A percentile compares a stretch with the other conserved stretches of the same genome.
Evolutionary conservation across 495 filamentous ascomycete genomes (phyloP).

Genomic region (Tetracladium setigerum): DNA sequence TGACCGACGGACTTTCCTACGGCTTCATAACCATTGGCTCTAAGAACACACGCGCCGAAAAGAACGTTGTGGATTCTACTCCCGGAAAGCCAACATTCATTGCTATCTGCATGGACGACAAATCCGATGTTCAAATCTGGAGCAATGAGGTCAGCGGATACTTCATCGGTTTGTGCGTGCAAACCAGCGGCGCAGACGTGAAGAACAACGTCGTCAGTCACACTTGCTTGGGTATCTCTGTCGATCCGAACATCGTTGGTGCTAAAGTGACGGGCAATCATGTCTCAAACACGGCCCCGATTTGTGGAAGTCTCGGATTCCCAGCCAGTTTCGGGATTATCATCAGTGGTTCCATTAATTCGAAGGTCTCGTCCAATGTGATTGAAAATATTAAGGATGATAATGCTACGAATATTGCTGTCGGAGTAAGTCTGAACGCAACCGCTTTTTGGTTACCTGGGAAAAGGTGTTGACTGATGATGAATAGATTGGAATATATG

Average conservation of each 20-base stretch:
- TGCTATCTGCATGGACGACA: constrained; percentile 18
- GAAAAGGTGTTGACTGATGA: too few relatives aligned
- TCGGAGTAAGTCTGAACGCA: too few relatives aligned
- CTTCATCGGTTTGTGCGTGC: constrained; percentile 14
- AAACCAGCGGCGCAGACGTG: constrained; percentile 10
- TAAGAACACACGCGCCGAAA: constrained; percentile 1
- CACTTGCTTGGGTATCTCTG: constrained; percentile 4
- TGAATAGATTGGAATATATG: too few relatives aligned
- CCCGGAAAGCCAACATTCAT: not conserved
- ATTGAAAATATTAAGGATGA: too few relatives aligned
- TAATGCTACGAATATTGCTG: too few relatives aligned
- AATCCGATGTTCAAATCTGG: not conserved
- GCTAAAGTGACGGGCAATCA: not conserved
- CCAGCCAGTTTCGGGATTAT: too few relatives aligned
- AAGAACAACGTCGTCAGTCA: constrained; percentile 10
- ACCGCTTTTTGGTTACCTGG: too few relatives aligned
- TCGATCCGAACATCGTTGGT: constrained; percentile 6
- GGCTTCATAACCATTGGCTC: constrained; percentile 16
- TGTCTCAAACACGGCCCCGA: not conserved
- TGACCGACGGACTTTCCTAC: constrained; percentile 5
- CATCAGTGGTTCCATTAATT: too few relatives aligned
- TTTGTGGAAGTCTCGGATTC: too few relatives aligned
- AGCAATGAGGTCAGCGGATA: constrained; percentile 8
- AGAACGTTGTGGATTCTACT: constrained; percentile 5
- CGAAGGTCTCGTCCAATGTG: too few relatives aligned